Base-by-base conservation (phyloP, 148 eudicot genomes). In the Rhododendron molle region DNA sequence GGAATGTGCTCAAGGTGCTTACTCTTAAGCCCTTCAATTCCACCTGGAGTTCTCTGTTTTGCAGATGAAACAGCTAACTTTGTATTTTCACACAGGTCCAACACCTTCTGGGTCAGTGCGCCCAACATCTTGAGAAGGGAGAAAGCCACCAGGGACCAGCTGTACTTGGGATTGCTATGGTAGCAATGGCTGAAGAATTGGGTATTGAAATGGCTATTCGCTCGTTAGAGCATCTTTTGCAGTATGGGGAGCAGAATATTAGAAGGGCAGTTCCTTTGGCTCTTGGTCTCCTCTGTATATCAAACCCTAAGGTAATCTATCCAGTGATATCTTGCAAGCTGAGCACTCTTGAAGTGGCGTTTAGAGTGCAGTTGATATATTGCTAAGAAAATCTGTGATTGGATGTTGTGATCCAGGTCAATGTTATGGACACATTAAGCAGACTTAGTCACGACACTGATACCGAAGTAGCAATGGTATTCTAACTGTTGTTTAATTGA, bases 351-450 rank as follows among this genome's bases (percentile, higher is more conserved):
- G 65, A 83, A n/a, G 40, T 85, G 76, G 83, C 36, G 21, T 20
- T 82, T 77, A 62, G 40, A 83, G 34, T 36, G 26, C 38, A 62
- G 71, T 78, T 83, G 18, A 32, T 28, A 30, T 21, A 58, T 83
- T 78, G 80, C 83, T 69, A 46, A 79, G 50, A n/a, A 34, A 71
- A 32, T 76, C 46, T 86, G 16, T 83, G 65, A 12, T n/a, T 82
- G 43, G 34, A 80, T 81, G 83, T 65, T 81, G 16, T 84, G 79
- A 36, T 74, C 65, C 92, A 97, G 98, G 98, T 97, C 82, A 95
- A 93, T 90, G 98, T 97, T 71, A 97, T 95, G 98, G 98, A 97
- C 89, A 95, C 98, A 43, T 87, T 97, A 88, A 95, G 99, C 90
- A 90, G 99, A 85, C 93, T 94, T 89, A 94, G 98, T 91, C 99